Base-by-base conservation (phyloP, 2,329 filamentous ascomycete genomes). In the Didymosphaeria variabile region DNA sequence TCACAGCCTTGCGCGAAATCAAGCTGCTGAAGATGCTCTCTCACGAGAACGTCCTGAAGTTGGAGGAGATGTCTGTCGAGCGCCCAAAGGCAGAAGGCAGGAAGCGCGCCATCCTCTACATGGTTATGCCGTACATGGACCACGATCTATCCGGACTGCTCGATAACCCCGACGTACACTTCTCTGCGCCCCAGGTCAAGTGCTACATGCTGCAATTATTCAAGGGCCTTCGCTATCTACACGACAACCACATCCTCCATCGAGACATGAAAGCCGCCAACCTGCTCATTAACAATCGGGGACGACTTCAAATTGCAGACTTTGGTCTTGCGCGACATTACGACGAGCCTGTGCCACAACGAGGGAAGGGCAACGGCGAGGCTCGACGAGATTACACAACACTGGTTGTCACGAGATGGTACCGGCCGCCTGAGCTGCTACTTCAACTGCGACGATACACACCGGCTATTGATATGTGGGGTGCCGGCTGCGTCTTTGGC, bases 241-340 rank as follows among this genome's bases (percentile, higher is more conserved):
- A 99, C 81, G 91, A 93, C 71, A 82, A 81, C 59, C 79, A 91
- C 71, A 98, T 99, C 66, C 83, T 99, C 26, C 95, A 99, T 77
- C 90, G 95, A 75, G 95, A 99, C 74, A 98, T 99, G 94, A 99
- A 99, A 80, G 95, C 95, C 2, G 95, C 95, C 73, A 99, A 99
- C 76, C 85, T 99, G 34, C 87, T 99, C 61, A 99, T 99, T 79
- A 97, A 92, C 81, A 98, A 99, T 79, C 86, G 88, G 58, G 95
- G 95, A 23, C 90, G 97, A 58, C 86, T 99, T 12, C 94, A 98
- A 78, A 98, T 99, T 79, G 95, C 93, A 45, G 95, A 99, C 82
- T 99, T 99, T 72, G 95, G 95, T 69, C 86, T 99, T 36, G 95
- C 95, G 8, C 87, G 95, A 72, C 92, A 97, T 71, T 99, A 97